Evolutionary conservation across 352 stramenopile species (phyloP).

Genomic region (Phytophthora europaea): DNA sequence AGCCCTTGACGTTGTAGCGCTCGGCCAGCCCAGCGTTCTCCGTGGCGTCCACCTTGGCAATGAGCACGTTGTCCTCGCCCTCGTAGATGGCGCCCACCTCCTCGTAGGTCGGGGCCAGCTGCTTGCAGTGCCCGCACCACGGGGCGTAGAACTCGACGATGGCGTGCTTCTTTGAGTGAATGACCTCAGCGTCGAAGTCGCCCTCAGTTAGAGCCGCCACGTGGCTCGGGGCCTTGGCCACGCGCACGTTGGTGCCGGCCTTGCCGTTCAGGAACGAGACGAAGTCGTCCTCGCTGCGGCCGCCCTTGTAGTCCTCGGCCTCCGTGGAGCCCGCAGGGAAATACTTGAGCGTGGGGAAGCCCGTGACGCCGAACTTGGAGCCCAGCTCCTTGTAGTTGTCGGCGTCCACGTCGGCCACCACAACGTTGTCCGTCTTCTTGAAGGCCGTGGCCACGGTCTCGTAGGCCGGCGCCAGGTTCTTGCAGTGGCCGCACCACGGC

Average conservation of each 20-base stretch:
- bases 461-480: conserved; percentile 89
- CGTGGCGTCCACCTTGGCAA: conserved; percentile 89
- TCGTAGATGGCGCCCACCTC: conserved; percentile 80
- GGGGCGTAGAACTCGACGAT: conserved; percentile 96
- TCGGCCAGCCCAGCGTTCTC: conserved; percentile 64
- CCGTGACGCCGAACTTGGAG: conserved; percentile 86
- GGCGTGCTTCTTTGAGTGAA: conserved; percentile 86
- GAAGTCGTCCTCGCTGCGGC: conserved; percentile 88
- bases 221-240: conserved; percentile 75
- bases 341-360: conserved; percentile 96
- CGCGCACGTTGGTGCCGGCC: conserved; percentile 74
- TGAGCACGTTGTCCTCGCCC: conserved; percentile 81
- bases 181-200: conserved; percentile 85
- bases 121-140: conserved; percentile 96
- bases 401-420: conserved; percentile 92
- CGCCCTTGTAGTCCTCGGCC: conserved; percentile 88
- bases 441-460: conserved; percentile 91
- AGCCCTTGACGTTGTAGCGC: conserved; percentile 91
- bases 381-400: conserved; percentile 87
- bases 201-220: conserved; percentile 66
- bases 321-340: conserved; percentile 85
- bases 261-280: conserved; percentile 82
- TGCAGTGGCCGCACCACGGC: conserved; percentile 96
- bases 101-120: conserved; percentile 90
- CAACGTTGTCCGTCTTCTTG: conserved; percentile 87